Conservation (phyloP, 2,329 filamentous ascomycete genomes). For the Monascus ruber region DNA sequence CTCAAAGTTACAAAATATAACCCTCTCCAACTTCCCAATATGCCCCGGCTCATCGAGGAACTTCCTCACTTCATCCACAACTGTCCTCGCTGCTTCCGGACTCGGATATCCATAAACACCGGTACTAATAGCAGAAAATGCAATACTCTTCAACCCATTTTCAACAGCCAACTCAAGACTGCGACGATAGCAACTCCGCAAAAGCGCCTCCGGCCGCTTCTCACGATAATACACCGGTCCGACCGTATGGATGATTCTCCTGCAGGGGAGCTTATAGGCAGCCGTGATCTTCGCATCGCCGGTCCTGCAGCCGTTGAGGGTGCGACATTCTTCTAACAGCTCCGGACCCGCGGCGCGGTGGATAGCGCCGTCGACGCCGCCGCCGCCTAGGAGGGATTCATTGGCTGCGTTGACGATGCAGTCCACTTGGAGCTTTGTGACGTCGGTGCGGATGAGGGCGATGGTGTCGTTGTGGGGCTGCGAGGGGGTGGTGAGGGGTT, state of each 20-base stretch:
- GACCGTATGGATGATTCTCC: slow-evolving; percentile 79
- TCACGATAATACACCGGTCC: slow-evolving; percentile 60
- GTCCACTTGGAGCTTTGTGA: slow-evolving; percentile 66
- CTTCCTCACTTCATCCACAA: slow-evolving; percentile 48
- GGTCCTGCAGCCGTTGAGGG: slow-evolving; percentile 60
- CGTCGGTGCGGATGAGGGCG: slow-evolving; percentile 61
- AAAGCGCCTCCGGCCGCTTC: slow-evolving; percentile 29
- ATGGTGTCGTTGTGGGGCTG: slow-evolving; percentile 43
- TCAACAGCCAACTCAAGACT: slow-evolving; percentile 62
- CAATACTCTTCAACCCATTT: slow-evolving; percentile 57
- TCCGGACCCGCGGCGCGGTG: slow-evolving; percentile 65
- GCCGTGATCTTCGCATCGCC: slow-evolving; percentile 74
- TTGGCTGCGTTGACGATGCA: slow-evolving; percentile 95
- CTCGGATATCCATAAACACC: slow-evolving; percentile 84
- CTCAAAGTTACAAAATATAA: slow-evolving; percentile 80
- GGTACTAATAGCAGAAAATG: slow-evolving; percentile 76
- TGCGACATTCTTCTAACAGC: slow-evolving; percentile 60
- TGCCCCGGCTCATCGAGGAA: slow-evolving; percentile 39
- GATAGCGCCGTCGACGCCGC: slow-evolving; percentile 85
- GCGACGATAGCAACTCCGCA: slow-evolving; percentile 56
- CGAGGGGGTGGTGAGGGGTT: slow-evolving; percentile 30
- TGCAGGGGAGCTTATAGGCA: slow-evolving; percentile 64
- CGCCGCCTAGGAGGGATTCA: slow-evolving; percentile 62
- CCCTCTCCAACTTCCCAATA: slow-evolving; percentile 47
- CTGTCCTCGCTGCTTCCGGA: slow-evolving; percentile 58